A percentile compares a stretch with the other conserved stretches of the same genome.
Evolutionary conservation across 192 early-diverging fungal genomes (phyloP).

Genomic region (Rhizophlyctis rosea): DNA sequence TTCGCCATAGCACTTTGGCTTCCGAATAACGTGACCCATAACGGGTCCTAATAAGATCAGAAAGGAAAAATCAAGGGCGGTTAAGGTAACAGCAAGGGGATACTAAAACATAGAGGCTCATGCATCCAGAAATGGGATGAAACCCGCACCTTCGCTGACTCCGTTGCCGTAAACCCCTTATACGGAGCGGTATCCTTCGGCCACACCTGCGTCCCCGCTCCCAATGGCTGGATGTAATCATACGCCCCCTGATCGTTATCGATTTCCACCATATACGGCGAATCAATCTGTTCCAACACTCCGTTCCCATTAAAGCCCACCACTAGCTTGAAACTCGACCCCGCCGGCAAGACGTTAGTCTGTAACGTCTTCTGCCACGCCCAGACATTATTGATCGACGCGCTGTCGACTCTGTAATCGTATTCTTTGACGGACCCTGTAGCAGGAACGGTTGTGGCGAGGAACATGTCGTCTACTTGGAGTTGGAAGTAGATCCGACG

Average conservation of each 20-base stretch:
- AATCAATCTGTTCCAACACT: constrained; percentile 17
- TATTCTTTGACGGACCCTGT: too few species aligned
- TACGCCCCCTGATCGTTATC: constrained; percentile 5
- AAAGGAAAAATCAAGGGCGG: too few species aligned
- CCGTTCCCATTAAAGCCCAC: constrained; percentile 46
- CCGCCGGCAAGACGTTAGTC: constrained; percentile 36
- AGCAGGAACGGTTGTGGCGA: constrained; percentile 7
- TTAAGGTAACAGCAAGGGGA: too few species aligned
- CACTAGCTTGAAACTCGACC: constrained; percentile 37
- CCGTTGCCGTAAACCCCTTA: neutral
- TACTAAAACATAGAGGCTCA: too few species aligned
- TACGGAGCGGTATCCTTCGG: constrained; percentile 17
- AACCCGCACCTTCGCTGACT: too few species aligned
- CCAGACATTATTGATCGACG: constrained; percentile 31
- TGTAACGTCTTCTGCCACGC: constrained; percentile 41
- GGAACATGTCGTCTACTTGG: constrained; percentile 16
- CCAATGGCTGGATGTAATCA: constrained; percentile 36
- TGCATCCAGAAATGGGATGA: too few species aligned
- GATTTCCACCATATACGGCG: constrained; percentile 12
- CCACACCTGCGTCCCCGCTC: constrained; percentile 35
- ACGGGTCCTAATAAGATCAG: constrained; percentile 30
- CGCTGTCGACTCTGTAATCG: constrained; percentile 18
- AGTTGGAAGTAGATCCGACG: constrained; percentile 45
- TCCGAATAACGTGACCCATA: constrained; percentile 22
- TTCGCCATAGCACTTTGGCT: neutral